Conservation (phyloP, 352 stramenopile genomes). For the Peronospora farinosa region DNA sequence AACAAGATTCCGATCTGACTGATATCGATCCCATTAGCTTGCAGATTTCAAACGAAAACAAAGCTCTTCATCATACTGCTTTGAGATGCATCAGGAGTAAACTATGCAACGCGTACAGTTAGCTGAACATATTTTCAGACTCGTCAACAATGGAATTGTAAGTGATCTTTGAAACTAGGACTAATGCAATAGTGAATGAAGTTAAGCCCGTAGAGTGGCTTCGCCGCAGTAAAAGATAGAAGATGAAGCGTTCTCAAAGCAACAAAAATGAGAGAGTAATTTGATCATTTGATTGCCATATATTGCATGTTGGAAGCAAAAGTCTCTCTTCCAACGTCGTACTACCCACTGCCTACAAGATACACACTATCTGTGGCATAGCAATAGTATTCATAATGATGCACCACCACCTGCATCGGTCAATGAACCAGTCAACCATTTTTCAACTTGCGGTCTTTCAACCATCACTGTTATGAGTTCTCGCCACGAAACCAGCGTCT, state of each 20-base stretch:
- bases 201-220: no score
- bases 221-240: no score
- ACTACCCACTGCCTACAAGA: not conserved
- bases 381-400: constrained; percentile 9
- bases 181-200: no score
- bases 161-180: no score
- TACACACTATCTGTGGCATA: constrained; percentile 1
- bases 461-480: constrained; percentile 17
- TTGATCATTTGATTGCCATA: no score
- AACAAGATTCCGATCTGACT: no score
- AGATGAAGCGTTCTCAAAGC: no score
- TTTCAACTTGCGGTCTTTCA: constrained; percentile 12
- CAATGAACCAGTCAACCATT: constrained; percentile 8
- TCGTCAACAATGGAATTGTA: not conserved
- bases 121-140: not conserved
- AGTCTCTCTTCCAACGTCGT: not conserved
- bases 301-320: no score
- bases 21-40: no score
- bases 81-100: not conserved
- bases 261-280: no score
- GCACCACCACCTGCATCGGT: constrained; percentile 8
- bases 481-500: constrained; percentile 15
- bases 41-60: not conserved
- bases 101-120: not conserved
- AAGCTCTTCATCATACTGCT: not conserved